Evolutionary conservation across 495 filamentous ascomycete genomes (phyloP), one percentile per base, ranked within the genome.

Genomic region (Rhypophila decipiens): DNA sequence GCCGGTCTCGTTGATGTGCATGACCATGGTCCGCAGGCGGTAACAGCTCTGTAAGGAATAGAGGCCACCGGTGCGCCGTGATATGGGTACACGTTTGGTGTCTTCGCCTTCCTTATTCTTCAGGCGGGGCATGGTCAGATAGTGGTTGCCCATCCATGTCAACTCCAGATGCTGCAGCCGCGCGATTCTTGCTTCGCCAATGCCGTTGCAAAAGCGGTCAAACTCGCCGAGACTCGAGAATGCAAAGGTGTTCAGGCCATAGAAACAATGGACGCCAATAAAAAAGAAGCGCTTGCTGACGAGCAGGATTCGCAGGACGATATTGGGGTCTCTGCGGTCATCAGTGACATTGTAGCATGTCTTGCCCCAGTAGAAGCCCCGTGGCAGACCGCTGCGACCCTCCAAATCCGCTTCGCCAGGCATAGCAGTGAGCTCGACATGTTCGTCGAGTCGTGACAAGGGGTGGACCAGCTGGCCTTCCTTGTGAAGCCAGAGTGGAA

Each of bases 181-280:
- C 7, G 61, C 55, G 2, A 64, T n/a, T 0, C 69, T 57, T 1
- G 60, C 55, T 0, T 15, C 11, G 1, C 61, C 59, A 8, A 63
- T 67, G 1, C 68, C 68, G 7, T 58, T 46, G 31, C 56, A 57
- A 42, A 74, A 74, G 3, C 67, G 61, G 7, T 53, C 50, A 21
- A 65, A 61, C 42, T 74, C 69, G 3, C 70, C 70, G 0, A 74
- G 54, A 2, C 60, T 66, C 9, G 68, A 71, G 39, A 74, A 72
- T 0, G 67, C 66, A 19, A 74, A 74, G 0, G 69, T 70, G 42
- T 74, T 74, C 0, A 60, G 39, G 15, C 66, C 69, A 15, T 71
- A 71, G 40, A 72, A 73, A 9, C 57, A 52, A 36, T 72, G 68
- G 0, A 52, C 50, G 3, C 59, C 63, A 5, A 66, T 51, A 22